A percentile compares a stretch with the other conserved stretches of the same genome.
phyloP scores from a whole-genome alignment of 768 basidiomycete genomes.

The Phlebiopsis flavidoalba region DNA sequence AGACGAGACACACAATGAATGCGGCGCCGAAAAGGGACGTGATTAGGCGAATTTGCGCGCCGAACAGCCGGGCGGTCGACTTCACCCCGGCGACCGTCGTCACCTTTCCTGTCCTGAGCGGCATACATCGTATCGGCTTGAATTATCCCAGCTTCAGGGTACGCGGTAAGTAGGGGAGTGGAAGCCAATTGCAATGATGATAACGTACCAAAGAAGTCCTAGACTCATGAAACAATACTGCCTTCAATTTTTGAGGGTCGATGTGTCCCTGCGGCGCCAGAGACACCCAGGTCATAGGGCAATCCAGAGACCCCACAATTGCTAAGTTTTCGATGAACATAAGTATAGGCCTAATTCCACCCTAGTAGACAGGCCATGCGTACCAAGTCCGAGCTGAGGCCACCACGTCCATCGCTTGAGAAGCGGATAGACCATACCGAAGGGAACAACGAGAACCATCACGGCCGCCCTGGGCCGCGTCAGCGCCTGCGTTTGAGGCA shows the following conservation, averaged over 20 bases:
- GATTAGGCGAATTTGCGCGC: conserved; percentile 53
- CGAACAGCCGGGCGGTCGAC: conserved; percentile 72
- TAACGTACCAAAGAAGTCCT: conserved; percentile 11
- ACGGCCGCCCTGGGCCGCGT: conserved; percentile 10
- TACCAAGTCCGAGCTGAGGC: conserved; percentile 60
- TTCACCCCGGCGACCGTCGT: conserved; percentile 65
- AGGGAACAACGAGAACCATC: conserved; percentile 15
- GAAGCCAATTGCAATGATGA: too few species aligned
- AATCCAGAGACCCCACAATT: too few species aligned
- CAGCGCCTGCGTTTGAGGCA: neutral
- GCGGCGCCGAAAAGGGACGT: conserved; percentile 45
- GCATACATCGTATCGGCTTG: conserved; percentile 69
- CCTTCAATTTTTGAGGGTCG: too few species aligned
- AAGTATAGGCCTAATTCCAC: too few species aligned
- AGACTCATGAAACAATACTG: neutral
- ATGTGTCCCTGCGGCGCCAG: too few species aligned
- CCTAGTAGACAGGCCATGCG: neutral
- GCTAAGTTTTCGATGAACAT: too few species aligned
- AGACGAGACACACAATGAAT: conserved; percentile 49
- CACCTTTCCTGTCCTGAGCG: conserved; percentile 73
- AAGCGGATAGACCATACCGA: conserved; percentile 37
- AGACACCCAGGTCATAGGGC: too few species aligned
- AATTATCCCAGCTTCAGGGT: conserved; percentile 35
- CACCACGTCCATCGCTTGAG: conserved; percentile 54
- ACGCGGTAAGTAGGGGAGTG: neutral